Conservation (phyloP, 2,329 filamentous ascomycete species). For the Fusarium mundagurra region DNA sequence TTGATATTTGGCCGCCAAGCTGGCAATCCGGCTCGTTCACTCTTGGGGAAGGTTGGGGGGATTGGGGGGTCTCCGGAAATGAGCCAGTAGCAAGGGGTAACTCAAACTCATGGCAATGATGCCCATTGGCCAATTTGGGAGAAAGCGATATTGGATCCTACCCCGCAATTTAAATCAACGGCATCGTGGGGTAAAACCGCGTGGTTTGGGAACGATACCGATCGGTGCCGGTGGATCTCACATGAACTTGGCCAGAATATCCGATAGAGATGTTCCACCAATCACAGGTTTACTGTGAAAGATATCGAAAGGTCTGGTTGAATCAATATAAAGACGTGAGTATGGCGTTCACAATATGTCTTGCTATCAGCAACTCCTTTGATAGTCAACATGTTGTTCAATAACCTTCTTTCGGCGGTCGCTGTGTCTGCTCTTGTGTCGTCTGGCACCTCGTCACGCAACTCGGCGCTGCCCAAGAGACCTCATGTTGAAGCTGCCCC, state of each 20-base stretch:
- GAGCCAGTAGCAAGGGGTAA: neutral
- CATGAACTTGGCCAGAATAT: neutral
- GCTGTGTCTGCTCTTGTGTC: conserved; percentile 25
- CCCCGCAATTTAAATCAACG: neutral
- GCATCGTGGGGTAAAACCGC: neutral
- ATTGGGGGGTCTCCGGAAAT: neutral
- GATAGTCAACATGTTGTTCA: conserved; percentile 1
- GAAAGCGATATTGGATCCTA: neutral
- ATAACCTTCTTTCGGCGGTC: conserved; percentile 16
- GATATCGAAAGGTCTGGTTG: neutral
- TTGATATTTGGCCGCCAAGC: neutral
- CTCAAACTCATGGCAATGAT: neutral
- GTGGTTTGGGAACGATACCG: neutral
- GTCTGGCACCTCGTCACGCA: neutral
- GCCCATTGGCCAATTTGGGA: neutral
- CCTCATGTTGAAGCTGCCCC: conserved; percentile 32
- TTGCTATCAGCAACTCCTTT: neutral
- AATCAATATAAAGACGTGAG: neutral
- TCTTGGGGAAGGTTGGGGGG: neutral
- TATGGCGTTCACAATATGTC: neutral
- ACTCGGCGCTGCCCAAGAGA: conserved; percentile 19
- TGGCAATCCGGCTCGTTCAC: neutral
- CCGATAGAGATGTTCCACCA: neutral
- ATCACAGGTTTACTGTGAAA: neutral
- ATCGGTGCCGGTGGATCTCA: neutral